Evolutionary conservation across 148 eudicot genomes (phyloP).

Genomic region (Rhododendron ovatum): DNA sequence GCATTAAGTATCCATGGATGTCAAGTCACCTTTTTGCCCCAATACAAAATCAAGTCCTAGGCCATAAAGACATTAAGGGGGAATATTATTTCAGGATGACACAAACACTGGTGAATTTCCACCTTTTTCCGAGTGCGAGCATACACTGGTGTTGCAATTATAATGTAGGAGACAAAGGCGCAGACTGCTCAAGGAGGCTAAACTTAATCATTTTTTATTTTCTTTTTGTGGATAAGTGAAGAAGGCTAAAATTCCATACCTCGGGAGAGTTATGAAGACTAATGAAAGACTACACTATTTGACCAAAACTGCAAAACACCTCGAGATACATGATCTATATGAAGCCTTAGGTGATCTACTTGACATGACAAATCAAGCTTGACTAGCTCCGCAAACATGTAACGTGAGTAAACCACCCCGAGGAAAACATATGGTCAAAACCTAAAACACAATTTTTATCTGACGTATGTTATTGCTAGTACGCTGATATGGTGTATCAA

Average conservation of each 20-base stretch:
- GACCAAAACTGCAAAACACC: not conserved
- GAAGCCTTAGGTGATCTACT: not conserved
- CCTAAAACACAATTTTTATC: not conserved
- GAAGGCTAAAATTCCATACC: not conserved
- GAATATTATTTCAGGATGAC: not conserved
- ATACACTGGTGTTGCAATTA: not conserved
- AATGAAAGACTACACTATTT: not conserved
- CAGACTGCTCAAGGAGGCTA: not conserved
- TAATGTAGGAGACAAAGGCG: not conserved
- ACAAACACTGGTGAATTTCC: not conserved
- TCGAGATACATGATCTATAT: not conserved
- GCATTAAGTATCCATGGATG: not conserved
- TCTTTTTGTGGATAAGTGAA: not conserved
- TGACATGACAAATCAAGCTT: conserved; percentile 1
- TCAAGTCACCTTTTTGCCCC: not conserved
- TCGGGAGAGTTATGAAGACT: not conserved
- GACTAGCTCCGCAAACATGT: not conserved
- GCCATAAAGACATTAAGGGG: not conserved
- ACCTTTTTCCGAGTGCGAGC: not conserved
- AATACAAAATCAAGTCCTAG: not conserved
- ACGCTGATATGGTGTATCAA: not conserved
- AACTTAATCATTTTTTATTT: not conserved
- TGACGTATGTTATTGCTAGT: not conserved
- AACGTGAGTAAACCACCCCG: not conserved
- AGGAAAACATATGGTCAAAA: not conserved